Percentiles rank a stretch among this genome's conserved stretches.
These are phyloP conservation scores for Xylariales sp. DNA, from an alignment of 2,329 filamentous ascomycete genomes.

Conservation along the genomic window DNA sequence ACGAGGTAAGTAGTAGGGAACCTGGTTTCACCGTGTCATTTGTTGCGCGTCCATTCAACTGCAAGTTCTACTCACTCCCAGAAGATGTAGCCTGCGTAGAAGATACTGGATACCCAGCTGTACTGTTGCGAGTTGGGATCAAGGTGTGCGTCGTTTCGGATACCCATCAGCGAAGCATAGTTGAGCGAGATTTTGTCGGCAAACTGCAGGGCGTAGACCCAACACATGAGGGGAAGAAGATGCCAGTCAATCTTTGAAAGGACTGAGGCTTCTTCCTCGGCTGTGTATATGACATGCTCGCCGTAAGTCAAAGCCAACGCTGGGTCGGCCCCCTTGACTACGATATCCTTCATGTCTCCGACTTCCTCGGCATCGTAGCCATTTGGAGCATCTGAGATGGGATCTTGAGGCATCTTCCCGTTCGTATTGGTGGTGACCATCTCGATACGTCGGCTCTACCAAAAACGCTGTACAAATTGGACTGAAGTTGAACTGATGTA, in stretches of 20 bases:
- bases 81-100: conserved; percentile 2
- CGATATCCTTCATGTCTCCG: neutral
- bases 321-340: neutral
- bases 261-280: neutral
- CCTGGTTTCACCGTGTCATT: neutral
- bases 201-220: conserved; percentile 1
- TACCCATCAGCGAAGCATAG: conserved; percentile 4
- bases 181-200: conserved; percentile 2
- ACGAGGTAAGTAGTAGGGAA: conserved; percentile 3
- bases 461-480: no score
- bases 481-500: no score
- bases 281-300: neutral
- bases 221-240: neutral
- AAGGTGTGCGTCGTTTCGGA: neutral
- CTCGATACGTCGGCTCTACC: no score
- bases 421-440: no score
- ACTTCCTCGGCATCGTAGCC: no score
- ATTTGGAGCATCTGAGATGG: no score
- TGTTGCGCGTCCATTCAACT: neutral
- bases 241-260: conserved; percentile 1
- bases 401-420: no score
- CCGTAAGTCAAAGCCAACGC: neutral
- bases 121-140: conserved; percentile 3
- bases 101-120: neutral
- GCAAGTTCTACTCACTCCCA: neutral